Conservation (phyloP, 495 filamentous ascomycete genomes). For the Friedmanniomyces simplex region DNA sequence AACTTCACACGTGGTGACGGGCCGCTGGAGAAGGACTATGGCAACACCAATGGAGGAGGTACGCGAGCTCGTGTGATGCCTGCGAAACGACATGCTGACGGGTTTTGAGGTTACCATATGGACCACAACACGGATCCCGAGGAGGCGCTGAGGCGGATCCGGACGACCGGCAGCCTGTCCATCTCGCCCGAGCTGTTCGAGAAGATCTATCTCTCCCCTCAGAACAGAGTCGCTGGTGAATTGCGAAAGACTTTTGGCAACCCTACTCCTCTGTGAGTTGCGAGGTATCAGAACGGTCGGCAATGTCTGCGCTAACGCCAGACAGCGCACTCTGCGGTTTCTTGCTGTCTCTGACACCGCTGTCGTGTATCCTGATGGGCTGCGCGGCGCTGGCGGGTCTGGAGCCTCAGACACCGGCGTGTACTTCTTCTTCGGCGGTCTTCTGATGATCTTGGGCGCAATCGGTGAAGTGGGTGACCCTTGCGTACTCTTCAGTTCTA, state of each 20-base stretch:
- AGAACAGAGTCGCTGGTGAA: slow-evolving; percentile 47
- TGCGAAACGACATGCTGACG: background rate
- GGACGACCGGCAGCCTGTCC: slow-evolving; percentile 42
- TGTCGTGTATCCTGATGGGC: slow-evolving; percentile 59
- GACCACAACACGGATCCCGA: slow-evolving; percentile 27
- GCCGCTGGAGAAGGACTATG: slow-evolving; percentile 28
- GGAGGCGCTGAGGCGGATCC: slow-evolving; percentile 38
- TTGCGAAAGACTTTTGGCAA: slow-evolving; percentile 56
- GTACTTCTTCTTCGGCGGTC: slow-evolving; percentile 61
- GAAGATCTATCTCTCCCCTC: slow-evolving; percentile 61
- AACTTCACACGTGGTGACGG: slow-evolving; percentile 8
- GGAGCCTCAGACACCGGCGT: slow-evolving; percentile 48
- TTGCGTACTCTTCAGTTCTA: background rate
- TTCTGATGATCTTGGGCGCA: slow-evolving; percentile 53
- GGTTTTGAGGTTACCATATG: slow-evolving; percentile 22
- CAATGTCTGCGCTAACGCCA: background rate
- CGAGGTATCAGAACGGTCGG: too few relatives aligned
- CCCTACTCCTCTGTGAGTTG: slow-evolving; percentile 56
- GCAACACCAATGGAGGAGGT: background rate
- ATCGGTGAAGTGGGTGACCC: slow-evolving; percentile 53
- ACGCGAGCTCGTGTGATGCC: background rate
- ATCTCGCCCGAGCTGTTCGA: slow-evolving; percentile 63
- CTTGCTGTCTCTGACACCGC: slow-evolving; percentile 51
- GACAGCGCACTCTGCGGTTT: slow-evolving; percentile 51
- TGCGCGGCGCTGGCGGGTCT: slow-evolving; percentile 54